Evolutionary conservation across 2,329 filamentous ascomycete species (phyloP).

Genomic region (Fusarium agapanthi): DNA sequence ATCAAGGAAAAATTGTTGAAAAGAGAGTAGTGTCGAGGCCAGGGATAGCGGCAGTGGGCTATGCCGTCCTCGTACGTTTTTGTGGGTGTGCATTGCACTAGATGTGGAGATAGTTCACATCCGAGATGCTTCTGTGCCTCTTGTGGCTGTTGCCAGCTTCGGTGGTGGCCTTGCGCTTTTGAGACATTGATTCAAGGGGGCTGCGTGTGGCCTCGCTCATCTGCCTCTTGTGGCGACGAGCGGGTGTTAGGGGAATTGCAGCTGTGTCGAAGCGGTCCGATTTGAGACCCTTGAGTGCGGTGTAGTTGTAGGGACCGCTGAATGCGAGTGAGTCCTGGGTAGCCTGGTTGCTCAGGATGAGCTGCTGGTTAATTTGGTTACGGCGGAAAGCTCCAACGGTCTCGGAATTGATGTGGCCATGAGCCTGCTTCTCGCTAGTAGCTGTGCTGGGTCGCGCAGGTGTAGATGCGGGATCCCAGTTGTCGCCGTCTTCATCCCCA

Average conservation of each 20-base stretch:
- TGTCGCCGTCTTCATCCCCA: conserved; percentile 65
- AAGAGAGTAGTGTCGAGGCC: conserved; percentile 48
- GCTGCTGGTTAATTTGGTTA: conserved; percentile 69
- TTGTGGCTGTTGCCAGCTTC: conserved; percentile 59
- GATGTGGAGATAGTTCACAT: conserved; percentile 59
- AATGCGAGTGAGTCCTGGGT: conserved; percentile 71
- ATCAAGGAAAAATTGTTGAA: conserved; percentile 29
- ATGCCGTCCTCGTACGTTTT: conserved; percentile 60
- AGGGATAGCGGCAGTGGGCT: conserved; percentile 52
- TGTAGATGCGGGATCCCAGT: conserved; percentile 61
- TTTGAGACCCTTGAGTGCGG: conserved; percentile 70
- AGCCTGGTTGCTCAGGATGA: conserved; percentile 67
- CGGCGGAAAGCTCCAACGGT: conserved; percentile 82
- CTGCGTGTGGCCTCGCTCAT: conserved; percentile 57
- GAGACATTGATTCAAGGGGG: conserved; percentile 57
- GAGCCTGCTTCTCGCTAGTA: conserved; percentile 56
- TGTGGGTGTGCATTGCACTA: conserved; percentile 43
- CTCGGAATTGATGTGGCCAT: conserved; percentile 70
- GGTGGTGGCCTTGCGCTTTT: conserved; percentile 65
- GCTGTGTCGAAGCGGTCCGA: conserved; percentile 72
- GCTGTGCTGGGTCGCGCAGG: conserved; percentile 60
- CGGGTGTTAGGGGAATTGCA: conserved; percentile 73
- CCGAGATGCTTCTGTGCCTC: conserved; percentile 66
- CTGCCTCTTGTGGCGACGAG: conserved; percentile 65
- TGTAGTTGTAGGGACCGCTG: conserved; percentile 66